Evolutionary conservation across 176 grass and related monocot genomes (phyloP).

Genomic region (Oryza brachyantha): DNA sequence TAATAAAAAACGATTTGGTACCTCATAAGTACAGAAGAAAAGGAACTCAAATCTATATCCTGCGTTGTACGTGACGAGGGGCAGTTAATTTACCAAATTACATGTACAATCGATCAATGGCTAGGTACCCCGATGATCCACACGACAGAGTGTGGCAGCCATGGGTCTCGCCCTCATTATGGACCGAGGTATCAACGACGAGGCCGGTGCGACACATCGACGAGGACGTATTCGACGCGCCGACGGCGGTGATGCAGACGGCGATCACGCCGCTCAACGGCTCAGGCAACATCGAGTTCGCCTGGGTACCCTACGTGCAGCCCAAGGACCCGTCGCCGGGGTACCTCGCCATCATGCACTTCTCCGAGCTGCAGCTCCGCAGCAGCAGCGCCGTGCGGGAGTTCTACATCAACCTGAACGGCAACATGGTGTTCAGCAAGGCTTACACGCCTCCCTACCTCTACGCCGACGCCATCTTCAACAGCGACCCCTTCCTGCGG

Average conservation of each 20-base stretch:
- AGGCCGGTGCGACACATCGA: not conserved
- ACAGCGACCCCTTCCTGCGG: not conserved
- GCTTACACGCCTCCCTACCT: not conserved
- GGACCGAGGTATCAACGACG: constrained; percentile 31
- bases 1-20: no score
- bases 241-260: constrained; percentile 47
- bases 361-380: constrained; percentile 28
- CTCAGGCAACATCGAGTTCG: constrained; percentile 34
- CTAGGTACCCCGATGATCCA: constrained; percentile 45
- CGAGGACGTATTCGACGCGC: not conserved
- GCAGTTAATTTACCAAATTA: not conserved
- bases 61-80: not conserved
- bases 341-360: constrained; percentile 24
- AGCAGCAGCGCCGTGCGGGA: not conserved
- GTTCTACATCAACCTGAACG: constrained; percentile 18
- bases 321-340: not conserved
- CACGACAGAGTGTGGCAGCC: constrained; percentile 27
- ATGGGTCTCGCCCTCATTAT: not conserved
- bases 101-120: not conserved
- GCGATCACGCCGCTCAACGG: constrained; percentile 28
- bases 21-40: no score
- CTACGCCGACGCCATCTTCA: not conserved
- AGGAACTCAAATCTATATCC: no score
- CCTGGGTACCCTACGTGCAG: not conserved
- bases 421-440: not conserved